Conservation (phyloP, 495 filamentous ascomycete genomes). For the Clohesyomyces aquaticus region DNA sequence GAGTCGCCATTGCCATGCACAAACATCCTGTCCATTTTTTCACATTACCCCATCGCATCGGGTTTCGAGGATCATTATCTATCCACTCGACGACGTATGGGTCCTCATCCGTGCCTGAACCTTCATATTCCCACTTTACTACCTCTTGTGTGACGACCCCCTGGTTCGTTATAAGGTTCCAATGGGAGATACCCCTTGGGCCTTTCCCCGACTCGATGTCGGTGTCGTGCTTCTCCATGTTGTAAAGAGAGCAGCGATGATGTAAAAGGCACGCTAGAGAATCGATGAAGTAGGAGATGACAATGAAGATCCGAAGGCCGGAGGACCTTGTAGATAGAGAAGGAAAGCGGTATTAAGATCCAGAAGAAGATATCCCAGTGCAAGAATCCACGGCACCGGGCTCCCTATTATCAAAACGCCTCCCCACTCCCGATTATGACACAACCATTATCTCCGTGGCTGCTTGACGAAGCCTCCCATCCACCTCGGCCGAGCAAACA, state of each 20-base stretch:
- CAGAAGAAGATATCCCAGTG: too few relatives aligned
- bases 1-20: constrained; percentile 66
- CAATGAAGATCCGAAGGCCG: neutral
- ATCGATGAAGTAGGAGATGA: neutral
- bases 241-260: neutral
- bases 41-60: constrained; percentile 62
- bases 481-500: neutral
- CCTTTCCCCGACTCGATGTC: constrained; percentile 41
- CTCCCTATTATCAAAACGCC: neutral
- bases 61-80: constrained; percentile 70
- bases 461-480: neutral
- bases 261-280: too few relatives aligned
- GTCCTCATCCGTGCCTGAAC: constrained; percentile 71
- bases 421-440: neutral
- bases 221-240: constrained; percentile 24
- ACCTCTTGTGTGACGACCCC: constrained; percentile 61
- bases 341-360: neutral
- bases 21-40: constrained; percentile 76
- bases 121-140: constrained; percentile 62
- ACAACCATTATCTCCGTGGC: neutral
- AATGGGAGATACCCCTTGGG: constrained; percentile 38
- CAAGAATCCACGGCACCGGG: too few relatives aligned
- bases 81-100: constrained; percentile 78
- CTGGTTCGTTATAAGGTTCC: constrained; percentile 55
- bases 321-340: too few relatives aligned